A percentile compares a stretch with the other conserved stretches of the same genome.
Evolutionary conservation across 495 filamentous ascomycete species (phyloP).

Genomic region (Alectoria sarmentosa): DNA sequence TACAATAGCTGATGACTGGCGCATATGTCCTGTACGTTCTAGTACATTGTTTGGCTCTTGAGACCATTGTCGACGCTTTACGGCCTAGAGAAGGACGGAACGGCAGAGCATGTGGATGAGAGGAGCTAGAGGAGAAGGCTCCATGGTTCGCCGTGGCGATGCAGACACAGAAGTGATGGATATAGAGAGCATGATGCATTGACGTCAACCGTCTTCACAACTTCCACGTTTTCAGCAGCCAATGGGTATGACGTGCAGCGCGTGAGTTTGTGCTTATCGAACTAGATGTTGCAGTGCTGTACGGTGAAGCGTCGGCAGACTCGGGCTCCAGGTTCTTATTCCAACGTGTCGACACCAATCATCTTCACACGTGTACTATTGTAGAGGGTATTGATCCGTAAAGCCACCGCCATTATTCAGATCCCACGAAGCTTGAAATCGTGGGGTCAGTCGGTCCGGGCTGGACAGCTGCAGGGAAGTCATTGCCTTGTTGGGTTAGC

Average conservation of each 20-base stretch:
- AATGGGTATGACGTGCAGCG: not conserved
- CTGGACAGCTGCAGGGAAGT: conserved; percentile 5
- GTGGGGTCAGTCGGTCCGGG: not conserved
- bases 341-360: not conserved
- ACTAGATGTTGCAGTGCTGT: not conserved
- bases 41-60: conserved; percentile 11
- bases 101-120: not conserved
- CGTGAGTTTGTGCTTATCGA: not conserved
- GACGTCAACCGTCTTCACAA: not conserved
- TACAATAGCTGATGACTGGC: conserved; percentile 19
- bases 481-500: conserved; percentile 18
- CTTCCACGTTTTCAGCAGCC: not conserved
- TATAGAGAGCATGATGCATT: conserved; percentile 11
- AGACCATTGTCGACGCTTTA: conserved; percentile 12
- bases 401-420: not conserved
- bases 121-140: not conserved
- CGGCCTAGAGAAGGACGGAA: conserved; percentile 8
- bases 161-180: conserved; percentile 8
- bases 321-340: not conserved
- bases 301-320: not conserved
- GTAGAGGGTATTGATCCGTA: not conserved
- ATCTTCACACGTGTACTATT: not conserved
- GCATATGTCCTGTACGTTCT: conserved; percentile 16
- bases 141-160: conserved; percentile 8
- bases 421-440: not conserved